These are phyloP conservation scores for Carnegiea gigantea DNA, from an alignment of 179 eudicot species.

Conservation along the genomic window DNA sequence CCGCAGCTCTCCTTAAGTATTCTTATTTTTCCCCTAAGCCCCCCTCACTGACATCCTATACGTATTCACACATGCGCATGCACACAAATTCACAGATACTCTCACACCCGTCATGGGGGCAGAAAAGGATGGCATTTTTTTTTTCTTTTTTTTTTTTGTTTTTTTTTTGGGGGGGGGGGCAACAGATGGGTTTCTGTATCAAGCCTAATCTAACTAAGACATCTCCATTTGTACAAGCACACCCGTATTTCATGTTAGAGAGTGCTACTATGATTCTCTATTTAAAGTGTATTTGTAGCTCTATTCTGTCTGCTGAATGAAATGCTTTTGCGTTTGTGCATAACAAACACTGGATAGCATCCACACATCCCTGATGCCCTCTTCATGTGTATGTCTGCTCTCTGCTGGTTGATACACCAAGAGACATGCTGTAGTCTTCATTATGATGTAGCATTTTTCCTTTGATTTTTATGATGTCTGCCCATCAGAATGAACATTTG, in stretches of 20 bases:
- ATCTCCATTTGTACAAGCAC: not conserved
- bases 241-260: not conserved
- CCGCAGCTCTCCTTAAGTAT: not conserved
- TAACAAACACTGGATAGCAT: not conserved
- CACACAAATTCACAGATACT: not conserved
- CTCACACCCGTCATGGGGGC: not conserved
- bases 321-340: not conserved
- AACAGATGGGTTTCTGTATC: not conserved
- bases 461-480: not conserved
- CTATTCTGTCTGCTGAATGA: not conserved
- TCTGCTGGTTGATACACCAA: not conserved
- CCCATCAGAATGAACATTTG: not conserved
- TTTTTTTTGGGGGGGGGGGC: not conserved
- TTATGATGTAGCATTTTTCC: not conserved
- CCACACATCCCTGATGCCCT: not conserved
- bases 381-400: not conserved
- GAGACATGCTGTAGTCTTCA: not conserved
- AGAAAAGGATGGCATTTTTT: not conserved
- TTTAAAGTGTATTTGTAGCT: not conserved
- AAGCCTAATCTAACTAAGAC: not conserved
- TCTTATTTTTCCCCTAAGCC: no score
- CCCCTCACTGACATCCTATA: no score
- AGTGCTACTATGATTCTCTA: not conserved
- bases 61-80: not conserved
- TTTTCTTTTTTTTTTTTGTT: no score